phyloP scores from a whole-genome alignment of 2,329 filamentous ascomycete species.

The Lasiodiplodia sp. region DNA sequence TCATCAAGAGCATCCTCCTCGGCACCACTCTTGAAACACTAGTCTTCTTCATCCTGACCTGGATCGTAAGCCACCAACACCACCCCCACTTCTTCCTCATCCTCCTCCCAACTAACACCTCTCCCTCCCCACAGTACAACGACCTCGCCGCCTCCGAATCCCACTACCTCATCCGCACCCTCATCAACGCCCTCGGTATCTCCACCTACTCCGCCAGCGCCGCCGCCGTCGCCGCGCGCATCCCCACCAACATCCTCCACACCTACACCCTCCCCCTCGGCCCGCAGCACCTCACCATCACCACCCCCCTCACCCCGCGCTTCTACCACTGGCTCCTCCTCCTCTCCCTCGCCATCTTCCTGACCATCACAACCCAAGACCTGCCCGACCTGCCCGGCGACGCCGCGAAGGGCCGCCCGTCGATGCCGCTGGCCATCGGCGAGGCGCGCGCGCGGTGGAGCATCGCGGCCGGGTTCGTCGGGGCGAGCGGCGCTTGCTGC shows the following conservation, averaged over 20 bases:
- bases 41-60: conserved; percentile 45
- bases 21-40: conserved; percentile 39
- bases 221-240: neutral
- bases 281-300: neutral
- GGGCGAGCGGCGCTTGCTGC: neutral
- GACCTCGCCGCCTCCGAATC: conserved; percentile 45
- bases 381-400: conserved; percentile 38
- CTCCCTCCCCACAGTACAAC: conserved; percentile 49
- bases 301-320: neutral
- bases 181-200: conserved; percentile 39
- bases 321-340: conserved; percentile 5
- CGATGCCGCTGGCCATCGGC: conserved; percentile 34
- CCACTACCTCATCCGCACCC: conserved; percentile 47
- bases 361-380: conserved; percentile 38
- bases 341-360: conserved; percentile 33
- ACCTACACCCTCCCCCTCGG: neutral
- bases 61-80: conserved; percentile 34
- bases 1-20: conserved; percentile 34
- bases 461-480: neutral
- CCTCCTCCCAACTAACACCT: neutral
- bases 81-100: too few relatives aligned
- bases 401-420: conserved; percentile 30
- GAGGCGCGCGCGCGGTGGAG: neutral
- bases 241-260: neutral
- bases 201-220: conserved; percentile 8